Percentiles rank a stretch among this genome's conserved stretches.
Evolutionary conservation across 2,329 filamentous ascomycete species (phyloP).

Genomic region (Fonsecaea monophora): DNA sequence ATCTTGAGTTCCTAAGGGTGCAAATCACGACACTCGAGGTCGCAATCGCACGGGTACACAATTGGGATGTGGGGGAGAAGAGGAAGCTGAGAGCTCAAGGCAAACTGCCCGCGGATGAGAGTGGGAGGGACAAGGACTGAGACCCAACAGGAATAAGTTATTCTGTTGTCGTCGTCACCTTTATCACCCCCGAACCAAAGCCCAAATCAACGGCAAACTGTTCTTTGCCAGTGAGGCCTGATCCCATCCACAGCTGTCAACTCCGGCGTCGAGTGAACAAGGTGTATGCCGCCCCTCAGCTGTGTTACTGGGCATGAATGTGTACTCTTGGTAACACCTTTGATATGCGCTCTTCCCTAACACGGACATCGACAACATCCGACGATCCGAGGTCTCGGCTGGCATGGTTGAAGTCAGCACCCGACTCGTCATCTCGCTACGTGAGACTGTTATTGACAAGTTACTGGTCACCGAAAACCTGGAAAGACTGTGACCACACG

Average conservation of each 20-base stretch:
- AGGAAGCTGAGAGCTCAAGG: slow-evolving; percentile 75
- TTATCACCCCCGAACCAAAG: background rate
- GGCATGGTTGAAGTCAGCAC: background rate
- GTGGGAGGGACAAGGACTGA: slow-evolving; percentile 32
- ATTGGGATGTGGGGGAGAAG: slow-evolving; percentile 97
- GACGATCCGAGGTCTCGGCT: background rate
- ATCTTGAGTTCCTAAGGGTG: slow-evolving; percentile 91
- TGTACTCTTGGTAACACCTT: background rate
- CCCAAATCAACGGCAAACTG: background rate
- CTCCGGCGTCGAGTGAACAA: background rate
- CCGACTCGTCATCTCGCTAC: background rate
- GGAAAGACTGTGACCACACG: background rate
- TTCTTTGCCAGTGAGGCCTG: background rate
- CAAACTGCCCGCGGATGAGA: slow-evolving; percentile 53
- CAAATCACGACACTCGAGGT: slow-evolving; percentile 99
- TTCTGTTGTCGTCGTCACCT: background rate
- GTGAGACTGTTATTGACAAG: background rate
- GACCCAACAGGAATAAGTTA: background rate
- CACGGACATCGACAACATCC: background rate
- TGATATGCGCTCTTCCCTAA: background rate
- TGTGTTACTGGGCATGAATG: background rate
- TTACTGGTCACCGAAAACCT: background rate
- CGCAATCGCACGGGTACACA: slow-evolving; percentile 95
- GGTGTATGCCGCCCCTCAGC: background rate
- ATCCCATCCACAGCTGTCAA: background rate